Evolutionary conservation across 345 rosid species (phyloP).

Genomic region (Toxicodendron radicans): DNA sequence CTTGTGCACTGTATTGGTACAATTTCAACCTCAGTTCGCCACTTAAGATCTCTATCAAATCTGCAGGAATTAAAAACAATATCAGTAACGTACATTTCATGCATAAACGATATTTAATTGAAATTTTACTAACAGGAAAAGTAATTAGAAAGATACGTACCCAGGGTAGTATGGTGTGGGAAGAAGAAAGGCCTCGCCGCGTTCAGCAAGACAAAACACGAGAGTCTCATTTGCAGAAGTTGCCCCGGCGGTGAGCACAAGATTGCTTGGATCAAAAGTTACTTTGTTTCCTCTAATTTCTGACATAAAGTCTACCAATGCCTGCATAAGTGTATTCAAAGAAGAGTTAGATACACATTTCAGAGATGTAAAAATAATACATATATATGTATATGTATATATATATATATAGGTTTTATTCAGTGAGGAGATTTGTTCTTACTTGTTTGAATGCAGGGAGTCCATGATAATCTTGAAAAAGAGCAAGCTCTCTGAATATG

Average conservation of each 20-base stretch:
- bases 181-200: conserved; percentile 76
- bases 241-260: conserved; percentile 80
- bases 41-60: conserved; percentile 76
- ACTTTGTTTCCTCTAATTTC: conserved; percentile 80
- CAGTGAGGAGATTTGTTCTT: conserved; percentile 9
- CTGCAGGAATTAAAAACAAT: conserved; percentile 36
- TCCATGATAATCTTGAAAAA: conserved; percentile 85
- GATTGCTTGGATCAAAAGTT: conserved; percentile 51
- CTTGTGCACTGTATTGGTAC: conserved; percentile 60
- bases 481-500: conserved; percentile 75
- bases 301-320: conserved; percentile 77
- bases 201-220: conserved; percentile 72
- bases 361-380: neutral
- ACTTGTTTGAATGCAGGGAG: conserved; percentile 69
- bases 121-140: conserved; percentile 23
- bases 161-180: conserved; percentile 90
- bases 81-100: conserved; percentile 27
- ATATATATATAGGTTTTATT: too few relatives aligned
- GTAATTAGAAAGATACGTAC: conserved; percentile 34
- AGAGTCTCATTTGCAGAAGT: conserved; percentile 84
- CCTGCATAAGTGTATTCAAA: conserved; percentile 33
- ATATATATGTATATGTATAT: too few relatives aligned
- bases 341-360: conserved; percentile 3
- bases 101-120: conserved; percentile 21
- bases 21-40: conserved; percentile 65